Conservation (phyloP, 2,329 filamentous ascomycete genomes). For the Penicillium sp. region DNA sequence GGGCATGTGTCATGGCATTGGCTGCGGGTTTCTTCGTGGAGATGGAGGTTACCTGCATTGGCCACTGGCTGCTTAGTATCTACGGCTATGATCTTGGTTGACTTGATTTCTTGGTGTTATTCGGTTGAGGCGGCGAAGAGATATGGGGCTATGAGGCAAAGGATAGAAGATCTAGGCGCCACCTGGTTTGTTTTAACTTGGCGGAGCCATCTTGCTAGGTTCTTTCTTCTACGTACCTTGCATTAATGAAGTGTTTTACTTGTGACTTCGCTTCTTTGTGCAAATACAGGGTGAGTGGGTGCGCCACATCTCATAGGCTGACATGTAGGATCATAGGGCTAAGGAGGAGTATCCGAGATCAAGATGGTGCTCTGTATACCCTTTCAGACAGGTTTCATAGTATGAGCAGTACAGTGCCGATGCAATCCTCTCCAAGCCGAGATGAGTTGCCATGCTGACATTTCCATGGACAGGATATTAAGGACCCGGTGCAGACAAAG, state of each 20-base stretch:
- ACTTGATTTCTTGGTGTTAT: background rate
- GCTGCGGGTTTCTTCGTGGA: background rate
- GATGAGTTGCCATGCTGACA: too few species aligned
- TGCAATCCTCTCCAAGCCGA: too few species aligned
- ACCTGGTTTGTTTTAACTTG: constrained; percentile 5
- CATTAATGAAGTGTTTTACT: constrained; percentile 1
- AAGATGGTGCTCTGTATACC: too few species aligned
- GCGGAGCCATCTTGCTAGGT: constrained; percentile 1
- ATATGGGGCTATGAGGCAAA: constrained; percentile 2
- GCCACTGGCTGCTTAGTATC: background rate
- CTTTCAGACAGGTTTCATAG: too few species aligned
- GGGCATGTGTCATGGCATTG: constrained; percentile 8
- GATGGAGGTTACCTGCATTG: constrained; percentile 4
- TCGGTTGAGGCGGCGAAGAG: background rate
- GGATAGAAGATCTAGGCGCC: constrained; percentile 9
- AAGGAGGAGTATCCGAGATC: too few species aligned
- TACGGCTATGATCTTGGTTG: background rate
- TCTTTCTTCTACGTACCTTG: constrained; percentile 1
- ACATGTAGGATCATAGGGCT: too few species aligned
- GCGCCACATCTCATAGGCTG: too few species aligned
- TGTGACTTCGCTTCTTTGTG: too few species aligned
- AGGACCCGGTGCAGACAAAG: too few species aligned
- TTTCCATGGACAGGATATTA: too few species aligned
- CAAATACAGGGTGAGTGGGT: too few species aligned
- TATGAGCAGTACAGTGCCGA: too few species aligned